Evolutionary conservation across 257 asterid species (phyloP).

Genomic region (Gynochthodes officinalis): DNA sequence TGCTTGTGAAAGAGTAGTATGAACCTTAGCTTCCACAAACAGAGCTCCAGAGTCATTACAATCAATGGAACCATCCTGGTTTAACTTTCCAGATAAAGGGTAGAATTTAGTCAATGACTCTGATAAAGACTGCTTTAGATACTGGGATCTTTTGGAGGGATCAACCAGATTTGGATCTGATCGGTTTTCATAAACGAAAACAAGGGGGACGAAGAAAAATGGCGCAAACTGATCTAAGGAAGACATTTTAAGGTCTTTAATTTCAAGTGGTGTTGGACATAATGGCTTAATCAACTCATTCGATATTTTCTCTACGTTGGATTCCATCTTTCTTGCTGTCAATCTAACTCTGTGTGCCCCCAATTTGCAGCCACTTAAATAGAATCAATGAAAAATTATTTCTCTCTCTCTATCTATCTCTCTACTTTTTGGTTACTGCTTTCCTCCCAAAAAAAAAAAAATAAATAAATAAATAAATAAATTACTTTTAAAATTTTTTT

Average conservation of each 20-base stretch:
- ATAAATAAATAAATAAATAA: no score
- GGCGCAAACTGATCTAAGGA: conserved; percentile 16
- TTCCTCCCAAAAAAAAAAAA: no score
- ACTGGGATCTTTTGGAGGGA: neutral
- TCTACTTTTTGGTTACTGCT: no score
- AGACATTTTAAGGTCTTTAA: neutral
- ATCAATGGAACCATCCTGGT: conserved; percentile 4
- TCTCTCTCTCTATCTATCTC: no score
- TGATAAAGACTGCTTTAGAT: conserved; percentile 14
- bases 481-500: no score
- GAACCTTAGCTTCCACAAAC: conserved; percentile 12
- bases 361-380: no score
- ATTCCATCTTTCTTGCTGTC: no score
- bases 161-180: neutral
- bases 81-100: conserved; percentile 15
- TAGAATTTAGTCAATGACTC: conserved; percentile 7
- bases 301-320: neutral
- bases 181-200: conserved; percentile 9
- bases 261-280: conserved; percentile 10
- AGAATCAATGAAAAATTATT: no score
- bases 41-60: conserved; percentile 4
- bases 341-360: no score
- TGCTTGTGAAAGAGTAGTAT: neutral
- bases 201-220: neutral
- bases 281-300: conserved; percentile 16